Evolutionary conservation across 2,329 filamentous ascomycete species (phyloP), one percentile per base, ranked within the genome.

Genomic region (Neofusicoccum sp.): DNA sequence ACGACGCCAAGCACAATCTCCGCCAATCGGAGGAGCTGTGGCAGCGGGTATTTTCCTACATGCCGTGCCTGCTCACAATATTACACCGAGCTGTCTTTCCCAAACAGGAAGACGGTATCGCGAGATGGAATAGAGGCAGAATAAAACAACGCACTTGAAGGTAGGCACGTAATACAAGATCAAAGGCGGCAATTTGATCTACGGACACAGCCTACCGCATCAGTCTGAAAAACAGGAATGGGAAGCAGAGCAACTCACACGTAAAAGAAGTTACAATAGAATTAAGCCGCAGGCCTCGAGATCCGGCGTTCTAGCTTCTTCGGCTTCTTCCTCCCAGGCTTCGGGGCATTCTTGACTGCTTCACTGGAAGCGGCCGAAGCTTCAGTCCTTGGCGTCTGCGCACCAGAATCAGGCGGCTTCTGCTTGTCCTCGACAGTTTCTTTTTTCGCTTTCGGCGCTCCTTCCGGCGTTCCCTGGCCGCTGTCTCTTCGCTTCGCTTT

Each of bases 261-360:
- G n/a, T n/a, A n/a, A 14, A 28, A 3, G 6, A 6, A 28, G 6
- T 8, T 6, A n/a, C 33, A 36, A n/a, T 5, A n/a, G 4, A 7
- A 33, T 20, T 51, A 51, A 28, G 11, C 48, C 20, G 48, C 33
- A 30, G 38, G 26, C 26, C 7, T 56, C 8, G 51, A 56, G 38
- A 62, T 64, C 6, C 72, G 66, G 4, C 72, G 66, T 57, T 75
- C 68, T 16, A 75, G 64, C 47, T 75, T 75, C 67, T 73, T 75
- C 3, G 73, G 73, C 64, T 74, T 75, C 66, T 71, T 74, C 66
- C 71, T 74, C 0, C 59, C 59, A 14, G 59, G 49, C 51, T 41
- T 47, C 12, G 59, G 49, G 9, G 26, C 24, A 26, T 61, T 61
- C 59, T 38, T 34, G 3, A 47, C 11, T 14, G 33, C 6, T 8